Conservation (phyloP, 345 rosid genomes). For the Heritiera fomes region DNA sequence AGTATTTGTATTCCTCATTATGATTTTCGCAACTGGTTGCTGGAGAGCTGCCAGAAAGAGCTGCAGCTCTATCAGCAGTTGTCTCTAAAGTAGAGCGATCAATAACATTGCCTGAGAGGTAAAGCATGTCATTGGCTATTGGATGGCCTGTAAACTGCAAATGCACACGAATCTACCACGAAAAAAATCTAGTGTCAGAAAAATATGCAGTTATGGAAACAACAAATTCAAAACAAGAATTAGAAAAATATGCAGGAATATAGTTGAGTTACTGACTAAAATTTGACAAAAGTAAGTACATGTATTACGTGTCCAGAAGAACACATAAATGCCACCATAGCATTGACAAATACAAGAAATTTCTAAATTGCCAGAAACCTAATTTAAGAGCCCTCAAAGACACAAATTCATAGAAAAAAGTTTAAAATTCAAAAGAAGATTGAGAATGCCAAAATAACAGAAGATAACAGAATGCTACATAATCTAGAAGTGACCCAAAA, state of each 20-base stretch:
- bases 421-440: not conserved
- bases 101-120: slow-evolving; percentile 47
- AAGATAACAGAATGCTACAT: not conserved
- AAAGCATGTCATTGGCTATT: slow-evolving; percentile 87
- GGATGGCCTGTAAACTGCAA: slow-evolving; percentile 81
- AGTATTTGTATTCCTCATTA: slow-evolving; percentile 33
- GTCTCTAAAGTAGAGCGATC: slow-evolving; percentile 40
- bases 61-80: slow-evolving; percentile 61
- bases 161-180: slow-evolving; percentile 83
- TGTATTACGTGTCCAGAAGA: not conserved
- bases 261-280: not conserved
- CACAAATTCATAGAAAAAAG: not conserved
- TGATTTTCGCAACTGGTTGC: slow-evolving; percentile 20
- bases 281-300: not conserved
- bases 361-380: not conserved
- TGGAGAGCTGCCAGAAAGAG: slow-evolving; percentile 32
- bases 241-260: not conserved
- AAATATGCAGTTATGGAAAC: not conserved
- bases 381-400: not conserved
- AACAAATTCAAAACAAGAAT: not conserved
- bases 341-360: not conserved
- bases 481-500: slow-evolving; percentile 1
- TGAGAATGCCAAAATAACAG: not conserved
- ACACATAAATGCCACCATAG: not conserved
- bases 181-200: slow-evolving; percentile 7